phyloP scores from a whole-genome alignment of 2,329 filamentous ascomycete species.

The Aspergillus costaricaensis region DNA sequence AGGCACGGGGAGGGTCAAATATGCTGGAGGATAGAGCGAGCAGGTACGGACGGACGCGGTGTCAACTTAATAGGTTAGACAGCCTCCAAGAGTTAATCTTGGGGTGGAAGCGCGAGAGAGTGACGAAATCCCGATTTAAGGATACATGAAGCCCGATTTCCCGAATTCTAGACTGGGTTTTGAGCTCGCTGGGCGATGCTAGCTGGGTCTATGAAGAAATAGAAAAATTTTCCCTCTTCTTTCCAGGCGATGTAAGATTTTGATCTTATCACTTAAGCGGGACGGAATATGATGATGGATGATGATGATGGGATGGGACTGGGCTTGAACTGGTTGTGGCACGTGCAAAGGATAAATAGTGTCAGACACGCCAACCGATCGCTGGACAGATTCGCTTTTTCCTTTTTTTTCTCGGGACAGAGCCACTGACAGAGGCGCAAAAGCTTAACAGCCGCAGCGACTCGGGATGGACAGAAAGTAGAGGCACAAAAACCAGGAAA shows the following conservation, averaged over 20 bases:
- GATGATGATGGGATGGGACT: not conserved
- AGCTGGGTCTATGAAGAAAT: not conserved
- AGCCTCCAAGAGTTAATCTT: not conserved
- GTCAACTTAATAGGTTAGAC: not conserved
- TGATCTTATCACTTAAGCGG: slow-evolving; percentile 26
- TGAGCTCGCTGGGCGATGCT: not conserved
- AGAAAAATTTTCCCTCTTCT: not conserved
- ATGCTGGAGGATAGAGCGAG: not conserved
- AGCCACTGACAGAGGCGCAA: slow-evolving; percentile 2
- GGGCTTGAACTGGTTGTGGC: slow-evolving; percentile 17
- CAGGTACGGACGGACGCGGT: not conserved
- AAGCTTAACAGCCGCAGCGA: slow-evolving; percentile 3
- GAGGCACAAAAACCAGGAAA: not conserved
- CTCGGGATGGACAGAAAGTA: not conserved
- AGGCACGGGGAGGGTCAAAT: not conserved
- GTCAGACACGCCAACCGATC: slow-evolving; percentile 1
- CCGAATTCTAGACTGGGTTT: not conserved
- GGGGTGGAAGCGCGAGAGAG: not conserved
- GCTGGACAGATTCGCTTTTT: not conserved
- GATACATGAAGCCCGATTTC: slow-evolving; percentile 9
- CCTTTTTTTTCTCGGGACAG: not conserved
- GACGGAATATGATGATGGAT: slow-evolving; percentile 14
- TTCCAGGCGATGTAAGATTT: slow-evolving; percentile 8
- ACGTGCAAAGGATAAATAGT: slow-evolving; percentile 6
- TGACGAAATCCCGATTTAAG: slow-evolving; percentile 8